Evolutionary conservation across 2,329 filamentous ascomycete genomes (phyloP).

Genomic region (Aspergillus fructus): DNA sequence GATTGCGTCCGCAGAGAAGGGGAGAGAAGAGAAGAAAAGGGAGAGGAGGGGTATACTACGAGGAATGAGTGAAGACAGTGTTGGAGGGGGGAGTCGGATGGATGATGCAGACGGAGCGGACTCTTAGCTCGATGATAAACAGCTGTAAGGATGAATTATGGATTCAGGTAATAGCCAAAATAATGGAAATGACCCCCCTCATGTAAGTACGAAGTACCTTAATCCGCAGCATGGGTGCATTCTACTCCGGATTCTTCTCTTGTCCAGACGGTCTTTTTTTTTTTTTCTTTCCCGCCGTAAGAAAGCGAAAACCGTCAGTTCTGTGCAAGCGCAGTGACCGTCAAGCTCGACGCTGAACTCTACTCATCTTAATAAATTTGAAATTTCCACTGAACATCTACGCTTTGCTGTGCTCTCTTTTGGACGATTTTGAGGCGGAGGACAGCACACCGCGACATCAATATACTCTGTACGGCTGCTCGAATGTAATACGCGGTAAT

Average conservation of each 20-base stretch:
- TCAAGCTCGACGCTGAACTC: neutral
- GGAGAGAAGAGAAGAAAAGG: slow-evolving; percentile 6
- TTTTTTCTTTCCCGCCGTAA: slow-evolving; percentile 22
- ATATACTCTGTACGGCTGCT: neutral
- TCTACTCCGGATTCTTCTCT: slow-evolving; percentile 8
- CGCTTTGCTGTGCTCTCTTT: neutral
- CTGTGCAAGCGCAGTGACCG: neutral
- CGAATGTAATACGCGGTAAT: neutral
- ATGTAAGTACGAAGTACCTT: slow-evolving; percentile 10
- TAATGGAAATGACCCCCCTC: slow-evolving; percentile 1
- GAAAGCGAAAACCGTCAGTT: slow-evolving; percentile 14
- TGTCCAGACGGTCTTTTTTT: slow-evolving; percentile 7
- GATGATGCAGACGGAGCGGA: slow-evolving; percentile 11
- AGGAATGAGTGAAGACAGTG: neutral
- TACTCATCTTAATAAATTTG: neutral
- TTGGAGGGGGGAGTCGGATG: slow-evolving; percentile 2
- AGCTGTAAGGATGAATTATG: slow-evolving; percentile 8
- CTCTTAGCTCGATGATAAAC: slow-evolving; percentile 2
- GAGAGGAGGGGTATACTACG: slow-evolving; percentile 2
- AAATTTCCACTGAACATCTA: neutral
- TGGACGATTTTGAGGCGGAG: neutral
- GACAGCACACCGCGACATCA: neutral
- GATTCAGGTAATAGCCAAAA: slow-evolving; percentile 9
- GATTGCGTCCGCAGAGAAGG: slow-evolving; percentile 2
- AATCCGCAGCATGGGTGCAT: neutral